These are phyloP conservation scores for Dentipellis fragilis DNA, from an alignment of 768 basidiomycete genomes.

Conservation along the genomic window DNA sequence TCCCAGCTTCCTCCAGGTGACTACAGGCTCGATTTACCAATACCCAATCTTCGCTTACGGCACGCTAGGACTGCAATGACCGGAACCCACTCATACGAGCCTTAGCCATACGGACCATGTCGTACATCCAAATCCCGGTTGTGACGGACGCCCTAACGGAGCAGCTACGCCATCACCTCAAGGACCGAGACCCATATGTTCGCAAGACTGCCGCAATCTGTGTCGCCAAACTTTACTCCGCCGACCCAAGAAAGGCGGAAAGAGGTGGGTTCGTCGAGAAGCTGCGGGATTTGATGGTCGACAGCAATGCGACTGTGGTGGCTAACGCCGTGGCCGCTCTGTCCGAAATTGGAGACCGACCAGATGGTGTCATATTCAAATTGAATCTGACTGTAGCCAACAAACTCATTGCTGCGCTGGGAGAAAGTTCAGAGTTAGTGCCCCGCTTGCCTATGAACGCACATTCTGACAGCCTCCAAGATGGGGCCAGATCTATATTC, in stretches of 20 bases:
- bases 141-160: conserved; percentile 82
- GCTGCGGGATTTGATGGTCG: conserved; percentile 86
- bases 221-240: conserved; percentile 89
- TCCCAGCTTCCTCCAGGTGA: conserved; percentile 8
- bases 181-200: conserved; percentile 95
- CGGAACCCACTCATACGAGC: conserved; percentile 95
- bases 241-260: conserved; percentile 81
- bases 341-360: conserved; percentile 93
- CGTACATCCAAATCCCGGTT: conserved; percentile 88
- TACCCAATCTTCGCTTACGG: conserved; percentile 8
- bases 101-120: conserved; percentile 97
- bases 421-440: conserved; percentile 94
- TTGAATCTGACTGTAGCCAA: conserved; percentile 82
- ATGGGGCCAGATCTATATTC: conserved; percentile 98
- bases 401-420: conserved; percentile 82
- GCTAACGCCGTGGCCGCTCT: conserved; percentile 95
- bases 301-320: conserved; percentile 92
- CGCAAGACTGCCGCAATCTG: conserved; percentile 98
- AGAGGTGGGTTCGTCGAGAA: conserved; percentile 84
- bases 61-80: conserved; percentile 81
- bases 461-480: conserved; percentile 31
- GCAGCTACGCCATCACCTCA: conserved; percentile 83
- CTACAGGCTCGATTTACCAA: background rate
- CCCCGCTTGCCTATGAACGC: background rate
- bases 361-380: conserved; percentile 88